A percentile compares a stretch with the other conserved stretches of the same genome.
phyloP scores from a whole-genome alignment of 1,284 basidiomycete species.

The Melampsora americana region DNA sequence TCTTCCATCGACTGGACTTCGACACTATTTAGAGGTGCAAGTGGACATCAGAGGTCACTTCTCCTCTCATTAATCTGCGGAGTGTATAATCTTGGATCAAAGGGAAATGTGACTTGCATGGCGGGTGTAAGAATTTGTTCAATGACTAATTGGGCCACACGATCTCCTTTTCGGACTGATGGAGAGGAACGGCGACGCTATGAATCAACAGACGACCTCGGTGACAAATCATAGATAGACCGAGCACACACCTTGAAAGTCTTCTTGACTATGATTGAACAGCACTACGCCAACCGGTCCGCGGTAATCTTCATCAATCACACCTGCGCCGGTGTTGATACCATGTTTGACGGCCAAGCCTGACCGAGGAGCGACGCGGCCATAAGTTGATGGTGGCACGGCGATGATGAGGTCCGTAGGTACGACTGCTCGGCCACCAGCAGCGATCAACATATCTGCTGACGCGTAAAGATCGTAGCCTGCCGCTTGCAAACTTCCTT shows the following conservation, averaged over 20 bases:
- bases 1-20: constrained; percentile 40
- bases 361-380: constrained; percentile 88
- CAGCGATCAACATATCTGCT: constrained; percentile 7
- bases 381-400: constrained; percentile 87
- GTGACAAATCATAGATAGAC: neutral
- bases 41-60: neutral
- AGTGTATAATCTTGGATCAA: neutral
- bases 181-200: constrained; percentile 1
- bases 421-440: constrained; percentile 65
- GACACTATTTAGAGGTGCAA: constrained; percentile 6
- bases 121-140: constrained; percentile 85
- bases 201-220: neutral
- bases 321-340: constrained; percentile 94
- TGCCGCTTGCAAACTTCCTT: constrained; percentile 79
- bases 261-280: constrained; percentile 84
- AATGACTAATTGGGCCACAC: constrained; percentile 88
- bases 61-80: neutral
- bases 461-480: constrained; percentile 92
- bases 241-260: constrained; percentile 74
- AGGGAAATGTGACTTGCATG: constrained; percentile 67
- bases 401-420: constrained; percentile 88
- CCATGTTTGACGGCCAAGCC: constrained; percentile 91
- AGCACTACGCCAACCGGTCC: constrained; percentile 88
- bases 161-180: constrained; percentile 81
- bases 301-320: constrained; percentile 93